Evolutionary conservation across 2,329 filamentous ascomycete species (phyloP).

Genomic region (Penicillium sp.): DNA sequence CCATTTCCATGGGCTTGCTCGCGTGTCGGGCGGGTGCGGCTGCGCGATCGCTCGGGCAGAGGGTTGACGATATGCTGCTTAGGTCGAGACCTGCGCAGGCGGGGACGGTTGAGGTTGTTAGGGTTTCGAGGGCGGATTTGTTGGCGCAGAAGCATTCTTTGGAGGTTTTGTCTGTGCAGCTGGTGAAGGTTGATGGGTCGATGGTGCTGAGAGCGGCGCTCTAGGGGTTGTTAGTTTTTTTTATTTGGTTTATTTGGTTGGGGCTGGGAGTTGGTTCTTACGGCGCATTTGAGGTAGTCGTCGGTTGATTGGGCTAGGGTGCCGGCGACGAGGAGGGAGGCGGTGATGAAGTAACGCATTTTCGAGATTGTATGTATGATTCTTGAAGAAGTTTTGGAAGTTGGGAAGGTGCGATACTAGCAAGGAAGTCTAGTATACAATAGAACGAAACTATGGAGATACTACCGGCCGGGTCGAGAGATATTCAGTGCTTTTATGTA

Average conservation of each 20-base stretch:
- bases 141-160: slow-evolving; percentile 21
- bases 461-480: not conserved
- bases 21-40: slow-evolving; percentile 17
- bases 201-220: slow-evolving; percentile 4
- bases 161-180: slow-evolving; percentile 12
- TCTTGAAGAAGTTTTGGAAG: not conserved
- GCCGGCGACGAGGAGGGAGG: slow-evolving; percentile 16
- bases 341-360: slow-evolving; percentile 23
- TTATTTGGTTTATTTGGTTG: not conserved
- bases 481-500: slow-evolving; percentile 12
- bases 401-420: not conserved
- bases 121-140: slow-evolving; percentile 9
- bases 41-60: slow-evolving; percentile 7
- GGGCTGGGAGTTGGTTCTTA: slow-evolving; percentile 6
- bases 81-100: slow-evolving; percentile 16
- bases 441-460: not conserved
- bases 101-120: slow-evolving; percentile 1
- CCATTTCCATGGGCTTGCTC: slow-evolving; percentile 20
- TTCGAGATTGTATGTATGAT: not conserved
- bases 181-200: slow-evolving; percentile 6
- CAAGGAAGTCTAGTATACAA: not conserved
- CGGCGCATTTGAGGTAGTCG: slow-evolving; percentile 18
- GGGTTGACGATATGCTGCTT: not conserved
- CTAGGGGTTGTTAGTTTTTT: slow-evolving; percentile 7
- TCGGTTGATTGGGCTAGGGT: slow-evolving; percentile 6